Base-by-base conservation (phyloP, 768 basidiomycete genomes). In the Mycena crocata region DNA sequence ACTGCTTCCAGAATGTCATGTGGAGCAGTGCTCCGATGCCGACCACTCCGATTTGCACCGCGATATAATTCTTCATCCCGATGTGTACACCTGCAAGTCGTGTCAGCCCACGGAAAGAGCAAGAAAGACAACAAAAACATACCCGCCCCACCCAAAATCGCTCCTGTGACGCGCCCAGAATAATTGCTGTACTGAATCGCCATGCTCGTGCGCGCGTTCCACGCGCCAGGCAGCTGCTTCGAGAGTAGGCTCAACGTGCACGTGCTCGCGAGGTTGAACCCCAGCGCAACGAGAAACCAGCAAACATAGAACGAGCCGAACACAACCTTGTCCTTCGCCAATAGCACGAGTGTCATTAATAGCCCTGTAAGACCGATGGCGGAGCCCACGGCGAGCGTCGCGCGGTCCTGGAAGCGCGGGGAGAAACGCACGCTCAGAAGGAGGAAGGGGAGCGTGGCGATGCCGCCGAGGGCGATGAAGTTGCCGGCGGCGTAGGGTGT, bases 231-330 rank as follows among this genome's bases (percentile, higher is more conserved):
- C 32, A 92, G 81, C 74, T 90, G 90, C 76, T 93, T 92, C 66
- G 87, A 89, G 30, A 92, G 76, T 60, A 90, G 74, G 62, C 88
- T 89, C 66, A 91, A 78, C 34, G 91, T 91, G 61, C 88, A 86
- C 2, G 89, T 91, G 68, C 85, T 89, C n/a, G 89, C 85, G 14
- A 92, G 79, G 75, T 92, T 92, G 81, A 92, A 92, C 1, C 91
- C 91, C 6, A 91, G 81, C 28, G 91, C 90, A 26, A 91, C 80
- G 42, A 86, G 80, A 79, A 85, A 85, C 88, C 89, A 86, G 64
- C 82, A 84, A 9, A 83, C 72, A 58, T 81, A 82, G 46, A 90
- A 70, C 19, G 82, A 82, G 8, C 80, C 84, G 64, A 87, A 89
- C 28, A 76, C 80, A 23, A 88, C 75, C 26, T 72, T 80, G 26